These are phyloP conservation scores for Fusarium pilosicola DNA, from an alignment of 2,329 filamentous ascomycete species.

Conservation along the genomic window DNA sequence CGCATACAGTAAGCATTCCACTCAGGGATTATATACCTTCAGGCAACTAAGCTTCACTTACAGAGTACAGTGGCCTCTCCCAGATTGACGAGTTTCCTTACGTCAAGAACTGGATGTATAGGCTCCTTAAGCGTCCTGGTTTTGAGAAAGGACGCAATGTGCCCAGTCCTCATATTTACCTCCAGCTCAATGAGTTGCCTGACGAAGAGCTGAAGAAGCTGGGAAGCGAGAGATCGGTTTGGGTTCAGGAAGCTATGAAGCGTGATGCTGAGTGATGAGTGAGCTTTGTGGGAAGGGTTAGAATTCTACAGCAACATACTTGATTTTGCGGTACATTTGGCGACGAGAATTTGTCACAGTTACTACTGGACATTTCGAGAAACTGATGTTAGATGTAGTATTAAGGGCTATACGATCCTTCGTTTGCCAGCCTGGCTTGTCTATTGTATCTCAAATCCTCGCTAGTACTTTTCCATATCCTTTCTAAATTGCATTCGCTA, in stretches of 20 bases:
- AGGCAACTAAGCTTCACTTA: neutral
- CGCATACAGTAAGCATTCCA: slow-evolving; percentile 51
- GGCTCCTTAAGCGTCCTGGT: slow-evolving; percentile 72
- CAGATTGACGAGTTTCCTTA: slow-evolving; percentile 78
- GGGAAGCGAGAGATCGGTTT: slow-evolving; percentile 62
- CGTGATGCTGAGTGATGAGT: slow-evolving; percentile 57
- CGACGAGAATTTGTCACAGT: neutral
- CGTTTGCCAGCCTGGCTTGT: neutral
- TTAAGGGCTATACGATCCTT: neutral
- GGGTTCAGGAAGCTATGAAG: slow-evolving; percentile 77
- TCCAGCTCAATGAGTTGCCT: slow-evolving; percentile 56
- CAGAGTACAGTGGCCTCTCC: slow-evolving; percentile 48
- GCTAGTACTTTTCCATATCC: neutral
- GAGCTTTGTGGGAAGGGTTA: neutral
- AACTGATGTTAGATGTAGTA: neutral
- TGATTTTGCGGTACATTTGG: neutral
- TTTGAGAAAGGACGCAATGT: slow-evolving; percentile 81
- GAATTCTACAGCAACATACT: neutral
- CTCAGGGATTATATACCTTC: neutral
- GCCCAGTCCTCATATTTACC: slow-evolving; percentile 71
- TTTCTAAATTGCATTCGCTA: neutral
- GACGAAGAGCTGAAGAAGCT: slow-evolving; percentile 66
- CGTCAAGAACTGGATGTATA: slow-evolving; percentile 80
- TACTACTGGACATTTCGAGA: neutral
- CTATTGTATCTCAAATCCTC: neutral